Conservation (phyloP, 495 filamentous ascomycete genomes). For the Neurospora intermedia region DNA sequence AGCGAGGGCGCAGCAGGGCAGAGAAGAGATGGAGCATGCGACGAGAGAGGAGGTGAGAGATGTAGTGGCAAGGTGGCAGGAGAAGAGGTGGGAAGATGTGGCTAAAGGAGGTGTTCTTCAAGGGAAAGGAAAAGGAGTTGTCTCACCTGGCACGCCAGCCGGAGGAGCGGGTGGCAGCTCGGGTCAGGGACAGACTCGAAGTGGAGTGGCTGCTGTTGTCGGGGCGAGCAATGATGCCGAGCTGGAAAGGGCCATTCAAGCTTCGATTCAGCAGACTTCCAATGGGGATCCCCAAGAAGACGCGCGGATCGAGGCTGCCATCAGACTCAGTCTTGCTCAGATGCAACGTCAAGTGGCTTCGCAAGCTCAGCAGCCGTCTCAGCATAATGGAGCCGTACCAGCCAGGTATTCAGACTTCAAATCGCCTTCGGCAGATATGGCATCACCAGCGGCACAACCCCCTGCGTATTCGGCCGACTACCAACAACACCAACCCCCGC, state of each 20-base stretch:
- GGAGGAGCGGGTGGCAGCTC: conserved; percentile 19
- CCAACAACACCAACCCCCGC: neutral
- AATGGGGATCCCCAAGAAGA: conserved; percentile 57
- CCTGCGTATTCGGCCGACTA: neutral
- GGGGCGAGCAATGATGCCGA: conserved; percentile 31
- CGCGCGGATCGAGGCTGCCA: conserved; percentile 53
- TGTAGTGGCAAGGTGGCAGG: conserved; percentile 48
- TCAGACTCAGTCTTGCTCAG: conserved; percentile 55
- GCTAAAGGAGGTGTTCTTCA: conserved; percentile 6
- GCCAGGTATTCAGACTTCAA: neutral
- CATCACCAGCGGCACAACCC: neutral
- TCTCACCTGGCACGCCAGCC: conserved; percentile 10
- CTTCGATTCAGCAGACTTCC: conserved; percentile 58
- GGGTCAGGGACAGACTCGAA: neutral
- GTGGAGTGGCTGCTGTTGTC: neutral
- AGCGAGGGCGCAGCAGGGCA: conserved; percentile 60
- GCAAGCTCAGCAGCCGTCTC: conserved; percentile 15
- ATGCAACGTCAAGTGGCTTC: conserved; percentile 35
- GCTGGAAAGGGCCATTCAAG: conserved; percentile 57
- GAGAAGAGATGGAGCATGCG: conserved; percentile 43
- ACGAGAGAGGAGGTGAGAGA: conserved; percentile 44
- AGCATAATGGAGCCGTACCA: neutral
- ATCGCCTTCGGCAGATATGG: neutral
- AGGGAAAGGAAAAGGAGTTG: conserved; percentile 1
- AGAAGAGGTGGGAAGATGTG: conserved; percentile 21